Percentiles rank a stretch among this genome's conserved stretches.
Conservation (phyloP, 2,329 filamentous ascomycete genomes). For the Hypoxylon sp. region DNA sequence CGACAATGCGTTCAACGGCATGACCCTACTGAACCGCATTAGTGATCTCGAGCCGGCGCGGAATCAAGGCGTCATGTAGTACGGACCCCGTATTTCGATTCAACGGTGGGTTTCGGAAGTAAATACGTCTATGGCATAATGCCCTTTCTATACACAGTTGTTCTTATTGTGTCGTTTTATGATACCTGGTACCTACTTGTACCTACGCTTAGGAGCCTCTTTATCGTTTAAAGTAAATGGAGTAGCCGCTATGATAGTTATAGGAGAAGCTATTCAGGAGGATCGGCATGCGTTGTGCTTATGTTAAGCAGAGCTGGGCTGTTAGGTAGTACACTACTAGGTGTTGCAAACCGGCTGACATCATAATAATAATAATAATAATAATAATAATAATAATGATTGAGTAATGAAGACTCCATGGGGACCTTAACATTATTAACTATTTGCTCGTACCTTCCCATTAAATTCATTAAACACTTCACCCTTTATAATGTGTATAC, state of each 20-base stretch:
- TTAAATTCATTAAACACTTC: background rate
- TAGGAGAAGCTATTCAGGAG: background rate
- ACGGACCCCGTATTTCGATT: background rate
- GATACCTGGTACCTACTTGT: background rate
- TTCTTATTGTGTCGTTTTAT: background rate
- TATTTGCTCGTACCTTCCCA: background rate
- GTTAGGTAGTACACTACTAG: conserved; percentile 1
- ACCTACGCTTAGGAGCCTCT: background rate
- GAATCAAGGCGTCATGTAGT: background rate
- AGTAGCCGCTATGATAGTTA: background rate
- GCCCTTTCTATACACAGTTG: background rate
- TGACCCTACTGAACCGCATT: conserved; percentile 51
- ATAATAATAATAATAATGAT: background rate
- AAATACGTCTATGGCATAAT: background rate
- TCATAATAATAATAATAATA: background rate
- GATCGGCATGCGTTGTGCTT: background rate
- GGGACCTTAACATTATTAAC: background rate
- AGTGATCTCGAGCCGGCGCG: background rate
- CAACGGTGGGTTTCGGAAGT: background rate
- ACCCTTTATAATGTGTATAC: background rate
- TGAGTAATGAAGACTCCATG: background rate
- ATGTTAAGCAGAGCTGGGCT: background rate
- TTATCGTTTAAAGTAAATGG: background rate
- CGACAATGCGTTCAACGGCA: conserved; percentile 61
- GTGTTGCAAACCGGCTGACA: background rate